Evolutionary conservation across 306 rosid species (phyloP).

Genomic region (Benincasa hispida): DNA sequence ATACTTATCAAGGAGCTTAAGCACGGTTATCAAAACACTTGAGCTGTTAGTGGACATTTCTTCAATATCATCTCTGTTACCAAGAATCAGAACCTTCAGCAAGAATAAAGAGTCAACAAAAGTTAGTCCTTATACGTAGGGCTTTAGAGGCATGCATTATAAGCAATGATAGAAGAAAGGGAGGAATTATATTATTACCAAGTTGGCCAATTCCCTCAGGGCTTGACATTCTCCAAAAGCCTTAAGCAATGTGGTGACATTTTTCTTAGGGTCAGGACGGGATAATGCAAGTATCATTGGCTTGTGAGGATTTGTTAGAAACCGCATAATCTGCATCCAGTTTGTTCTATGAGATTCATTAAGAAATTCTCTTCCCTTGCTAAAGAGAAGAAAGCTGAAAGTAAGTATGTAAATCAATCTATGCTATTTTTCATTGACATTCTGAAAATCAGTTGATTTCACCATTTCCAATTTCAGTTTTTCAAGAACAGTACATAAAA

Average conservation of each 20-base stretch:
- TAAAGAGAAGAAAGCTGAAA: not conserved
- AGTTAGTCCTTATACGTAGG: constrained; percentile 5
- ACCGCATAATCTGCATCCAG: constrained; percentile 48
- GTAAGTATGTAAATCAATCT: not conserved
- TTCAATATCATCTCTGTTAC: constrained; percentile 73
- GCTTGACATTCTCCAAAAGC: constrained; percentile 71
- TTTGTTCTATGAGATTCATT: not conserved
- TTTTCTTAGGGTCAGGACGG: constrained; percentile 88
- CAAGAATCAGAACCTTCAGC: constrained; percentile 66
- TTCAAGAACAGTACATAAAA: not conserved
- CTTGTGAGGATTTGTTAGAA: constrained; percentile 84
- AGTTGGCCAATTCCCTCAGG: constrained; percentile 62
- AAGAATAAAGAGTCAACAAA: constrained; percentile 6
- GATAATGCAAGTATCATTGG: constrained; percentile 79
- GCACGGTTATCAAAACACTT: constrained; percentile 46
- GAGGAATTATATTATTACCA: constrained; percentile 22
- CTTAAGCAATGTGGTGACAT: constrained; percentile 68
- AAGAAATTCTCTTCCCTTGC: not conserved
- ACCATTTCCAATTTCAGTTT: not conserved
- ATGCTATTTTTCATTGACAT: not conserved
- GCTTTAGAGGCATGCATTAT: not conserved
- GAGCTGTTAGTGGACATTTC: constrained; percentile 63
- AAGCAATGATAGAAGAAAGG: not conserved
- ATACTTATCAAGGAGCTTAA: constrained; percentile 67
- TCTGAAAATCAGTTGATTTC: not conserved